A percentile compares a stretch with the other conserved stretches of the same genome.
These are phyloP conservation scores for Picea sitchensis DNA, from an alignment of 75 land plant genomes.

Conservation along the genomic window DNA sequence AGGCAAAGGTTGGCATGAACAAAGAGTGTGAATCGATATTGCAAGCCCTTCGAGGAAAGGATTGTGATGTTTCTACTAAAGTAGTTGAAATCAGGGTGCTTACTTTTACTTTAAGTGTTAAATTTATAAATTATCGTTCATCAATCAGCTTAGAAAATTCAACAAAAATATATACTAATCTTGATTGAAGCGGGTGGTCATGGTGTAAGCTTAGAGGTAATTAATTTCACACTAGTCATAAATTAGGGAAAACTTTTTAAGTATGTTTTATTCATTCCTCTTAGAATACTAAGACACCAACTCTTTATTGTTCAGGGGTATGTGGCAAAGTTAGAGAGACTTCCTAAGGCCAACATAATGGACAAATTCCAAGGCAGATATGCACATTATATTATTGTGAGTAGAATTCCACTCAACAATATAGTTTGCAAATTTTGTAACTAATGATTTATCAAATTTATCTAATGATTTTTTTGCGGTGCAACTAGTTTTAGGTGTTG, in stretches of 20 bases:
- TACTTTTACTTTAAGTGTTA: not conserved
- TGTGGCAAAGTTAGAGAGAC: conserved; percentile 13
- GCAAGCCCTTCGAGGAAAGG: conserved; percentile 64
- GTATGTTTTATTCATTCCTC: not conserved
- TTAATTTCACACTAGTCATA: not conserved
- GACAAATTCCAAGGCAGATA: conserved; percentile 49
- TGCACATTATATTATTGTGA: conserved; percentile 11
- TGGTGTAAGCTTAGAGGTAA: not conserved
- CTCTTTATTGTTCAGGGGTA: not conserved
- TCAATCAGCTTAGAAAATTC: not conserved
- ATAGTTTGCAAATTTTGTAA: not conserved
- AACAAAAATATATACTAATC: not conserved
- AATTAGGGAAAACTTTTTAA: not conserved
- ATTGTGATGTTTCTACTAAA: conserved; percentile 61
- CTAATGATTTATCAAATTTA: not conserved
- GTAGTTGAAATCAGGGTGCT: conserved; percentile 67
- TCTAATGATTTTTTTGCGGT: too few species aligned
- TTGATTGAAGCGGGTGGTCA: not conserved
- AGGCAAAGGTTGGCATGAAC: conserved; percentile 42
- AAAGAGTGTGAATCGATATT: conserved; percentile 53
- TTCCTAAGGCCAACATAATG: conserved; percentile 25
- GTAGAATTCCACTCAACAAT: not conserved
- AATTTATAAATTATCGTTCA: not conserved
- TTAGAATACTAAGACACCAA: not conserved
- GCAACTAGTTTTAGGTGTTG: too few species aligned